Base-by-base conservation (phyloP, 805 yeast genomes). In the Sugiyamaella floridensis region DNA sequence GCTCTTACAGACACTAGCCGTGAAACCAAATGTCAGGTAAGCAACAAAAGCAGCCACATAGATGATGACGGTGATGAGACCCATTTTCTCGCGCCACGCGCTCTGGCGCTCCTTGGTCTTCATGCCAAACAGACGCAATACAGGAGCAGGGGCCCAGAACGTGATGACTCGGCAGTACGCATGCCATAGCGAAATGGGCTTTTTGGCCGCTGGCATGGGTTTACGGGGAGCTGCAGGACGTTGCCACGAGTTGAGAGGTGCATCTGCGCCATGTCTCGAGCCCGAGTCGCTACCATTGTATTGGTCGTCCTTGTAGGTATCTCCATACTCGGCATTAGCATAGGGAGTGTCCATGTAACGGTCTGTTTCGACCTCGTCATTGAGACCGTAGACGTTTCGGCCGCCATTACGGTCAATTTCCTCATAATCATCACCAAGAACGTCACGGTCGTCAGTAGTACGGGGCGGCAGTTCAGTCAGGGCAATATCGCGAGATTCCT, bases 11-110 rank as follows among this genome's bases (percentile, higher is more conserved):
- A 89, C 95, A 0, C 96, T 79, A 60, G 78, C 78, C 9, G 96
- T 86, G 70, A 92, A 77, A 1, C 98, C 98, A 71, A 92, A 92
- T 1, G 97, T 89, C 59, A 92, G 73, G 66, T 76, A 93, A 1
- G 95, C 97, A 41, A 89, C 85, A 49, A 85, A 67, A 0, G 87
- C 81, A 51, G 93, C 97, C 45, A 86, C 71, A 59, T 78, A 77
- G 16, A 85, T 58, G 60, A 92, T 89, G 51, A 89, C 76, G 0
- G 93, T 77, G 44, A 92, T 74, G 44, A 93, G 75, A 1, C 89
- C 98, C 51, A 90, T 85, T 65, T 92, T 92, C 64, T 93, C 99
- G 64, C 99, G 79, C 99, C 99, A 93, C 0, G 98, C 98, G 74
- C 82, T 81, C 66, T 90, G 97, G 55, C 96, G 80, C 44, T 83